Evolutionary conservation across 129 eudicot species (phyloP), one percentile per base, ranked within the genome.

Genomic region (Flaveria ramosissima): DNA sequence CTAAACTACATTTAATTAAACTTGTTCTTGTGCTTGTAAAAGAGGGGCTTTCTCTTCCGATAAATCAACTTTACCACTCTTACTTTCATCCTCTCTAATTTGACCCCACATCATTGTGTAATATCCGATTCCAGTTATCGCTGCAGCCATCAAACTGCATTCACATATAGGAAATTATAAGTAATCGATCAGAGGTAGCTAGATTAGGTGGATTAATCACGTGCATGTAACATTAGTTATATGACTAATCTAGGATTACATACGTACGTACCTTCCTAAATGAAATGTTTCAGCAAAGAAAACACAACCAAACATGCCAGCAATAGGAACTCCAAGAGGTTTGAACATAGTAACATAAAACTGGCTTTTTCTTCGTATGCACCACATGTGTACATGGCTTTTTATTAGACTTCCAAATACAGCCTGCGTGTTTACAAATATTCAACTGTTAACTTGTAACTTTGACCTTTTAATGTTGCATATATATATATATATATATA

Each of bases 321-420:
- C 95, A 64, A 82, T 85, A 0, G 92, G 87, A 59, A 92, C 86
- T 10, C 96, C 96, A 19, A 85, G 77, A 43, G 98, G 98, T 85
- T 88, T 90, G 79, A 92, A 92, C 79, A 85, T 75, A 16, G 95
- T 83, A 80, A 88, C 94, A 42, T 84, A 90, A 76, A 79, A 71
- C 52, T 92, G 87, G 27, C 92, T 90, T 80, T 92, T 89, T 73
- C 68, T 23, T 60, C 69, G 60, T 65, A 79, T 83, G 85, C 93
- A 89, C 98, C 98, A 92, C 72, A 83, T 70, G 57, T 89, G 92
- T 36, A 92, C 83, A 67, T 80, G 80, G 53, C 80, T 88, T 41
- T 88, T 81, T 3, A 89, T 82, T 20, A 89, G 8, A 75, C 93
- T 89, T 69, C 92, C 88, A 65, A 91, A 91, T 41, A 86, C 51